phyloP scores from a whole-genome alignment of 371 early-diverging fungal species.

The Funneliformis caledonium region DNA sequence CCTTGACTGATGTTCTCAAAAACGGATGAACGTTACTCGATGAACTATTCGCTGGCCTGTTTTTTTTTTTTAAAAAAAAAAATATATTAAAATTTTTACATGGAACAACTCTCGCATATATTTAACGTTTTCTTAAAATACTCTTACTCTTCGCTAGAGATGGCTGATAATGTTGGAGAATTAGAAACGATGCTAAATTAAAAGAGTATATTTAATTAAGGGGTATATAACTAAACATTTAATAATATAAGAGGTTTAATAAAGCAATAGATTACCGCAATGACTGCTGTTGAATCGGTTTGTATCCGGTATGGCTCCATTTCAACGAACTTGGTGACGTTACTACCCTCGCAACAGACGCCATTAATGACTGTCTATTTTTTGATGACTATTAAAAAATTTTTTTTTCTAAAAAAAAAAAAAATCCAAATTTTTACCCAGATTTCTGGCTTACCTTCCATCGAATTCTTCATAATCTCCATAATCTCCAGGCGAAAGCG shows the following conservation, averaged over 20 bases:
- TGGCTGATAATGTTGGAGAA: conserved; percentile 9
- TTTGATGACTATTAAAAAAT: neutral
- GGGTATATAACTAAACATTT: neutral
- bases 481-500: neutral
- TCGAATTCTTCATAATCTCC: conserved; percentile 28
- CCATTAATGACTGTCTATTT: neutral
- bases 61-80: neutral
- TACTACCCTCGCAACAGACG: neutral
- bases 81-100: neutral
- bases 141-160: conserved; percentile 5
- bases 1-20: conserved; percentile 12
- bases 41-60: neutral
- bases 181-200: neutral
- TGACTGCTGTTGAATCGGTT: neutral
- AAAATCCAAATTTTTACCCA: too few species aligned
- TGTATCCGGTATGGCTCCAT: conserved; percentile 29
- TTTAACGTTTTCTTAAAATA: neutral
- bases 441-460: neutral
- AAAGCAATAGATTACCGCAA: neutral
- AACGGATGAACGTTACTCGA: neutral
- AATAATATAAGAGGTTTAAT: neutral
- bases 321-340: neutral
- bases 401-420: neutral
- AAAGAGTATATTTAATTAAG: neutral
- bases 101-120: neutral